These are phyloP conservation scores for Ogataea henricii DNA, from an alignment of 805 yeast species.

Conservation along the genomic window DNA sequence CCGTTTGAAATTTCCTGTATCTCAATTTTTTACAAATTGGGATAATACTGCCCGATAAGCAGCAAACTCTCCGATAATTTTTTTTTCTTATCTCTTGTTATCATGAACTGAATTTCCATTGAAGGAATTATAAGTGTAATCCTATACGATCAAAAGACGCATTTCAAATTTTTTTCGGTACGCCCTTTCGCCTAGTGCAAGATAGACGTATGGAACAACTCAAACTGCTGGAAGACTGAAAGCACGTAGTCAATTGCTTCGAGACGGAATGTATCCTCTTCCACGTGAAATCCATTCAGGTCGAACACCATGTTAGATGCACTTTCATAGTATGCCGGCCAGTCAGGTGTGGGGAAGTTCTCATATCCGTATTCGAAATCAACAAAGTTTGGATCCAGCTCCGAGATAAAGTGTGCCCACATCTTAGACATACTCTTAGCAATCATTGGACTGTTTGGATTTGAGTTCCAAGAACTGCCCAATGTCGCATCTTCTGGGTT, in stretches of 20 bases:
- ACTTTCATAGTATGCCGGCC: background rate
- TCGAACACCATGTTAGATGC: constrained; percentile 2
- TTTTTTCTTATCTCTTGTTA: too few relatives aligned
- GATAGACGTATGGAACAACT: background rate
- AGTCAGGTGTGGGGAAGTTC: constrained; percentile 3
- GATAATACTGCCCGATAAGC: too few relatives aligned
- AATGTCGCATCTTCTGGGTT: background rate
- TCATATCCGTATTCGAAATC: background rate
- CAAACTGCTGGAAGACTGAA: constrained; percentile 3
- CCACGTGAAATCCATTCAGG: constrained; percentile 4
- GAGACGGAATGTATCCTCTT: constrained; percentile 1
- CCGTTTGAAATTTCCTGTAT: too few relatives aligned
- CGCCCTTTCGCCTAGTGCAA: too few relatives aligned
- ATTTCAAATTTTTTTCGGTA: too few relatives aligned
- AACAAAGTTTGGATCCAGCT: constrained; percentile 2
- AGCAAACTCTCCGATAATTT: too few relatives aligned
- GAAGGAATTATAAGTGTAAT: too few relatives aligned
- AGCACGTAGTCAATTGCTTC: background rate
- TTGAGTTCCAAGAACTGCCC: constrained; percentile 1
- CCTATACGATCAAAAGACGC: too few relatives aligned
- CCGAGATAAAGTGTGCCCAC: too few relatives aligned
- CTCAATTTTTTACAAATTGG: too few relatives aligned
- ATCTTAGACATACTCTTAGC: constrained; percentile 4
- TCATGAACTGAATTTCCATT: too few relatives aligned
- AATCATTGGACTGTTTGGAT: background rate